Percentiles rank a stretch among this genome's conserved stretches.
Conservation (phyloP, 352 stramenopile genomes). For the Peronospora destructor region DNA sequence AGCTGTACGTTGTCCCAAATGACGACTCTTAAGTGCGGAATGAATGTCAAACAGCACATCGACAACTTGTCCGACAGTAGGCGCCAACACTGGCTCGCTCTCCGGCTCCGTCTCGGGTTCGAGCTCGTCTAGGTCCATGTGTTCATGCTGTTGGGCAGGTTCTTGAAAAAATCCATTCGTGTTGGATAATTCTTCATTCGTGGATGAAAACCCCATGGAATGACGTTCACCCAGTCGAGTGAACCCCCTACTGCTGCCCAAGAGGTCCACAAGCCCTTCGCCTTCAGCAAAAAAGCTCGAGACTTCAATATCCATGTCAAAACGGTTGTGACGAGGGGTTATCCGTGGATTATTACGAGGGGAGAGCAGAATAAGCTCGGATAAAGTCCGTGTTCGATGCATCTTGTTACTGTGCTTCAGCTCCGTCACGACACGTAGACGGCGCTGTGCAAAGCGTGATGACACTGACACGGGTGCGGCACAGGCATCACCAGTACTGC, state of each 20-base stretch:
- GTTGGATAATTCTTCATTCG: constrained; percentile 11
- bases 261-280: constrained; percentile 60
- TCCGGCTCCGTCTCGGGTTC: constrained; percentile 29
- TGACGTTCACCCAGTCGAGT: constrained; percentile 25
- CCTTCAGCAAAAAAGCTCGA: constrained; percentile 59
- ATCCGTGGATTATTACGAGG: constrained; percentile 54
- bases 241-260: constrained; percentile 25
- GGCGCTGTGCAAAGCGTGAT: constrained; percentile 48
- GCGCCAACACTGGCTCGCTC: constrained; percentile 16
- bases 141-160: constrained; percentile 14
- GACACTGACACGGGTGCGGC: constrained; percentile 16
- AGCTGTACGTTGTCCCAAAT: constrained; percentile 70
- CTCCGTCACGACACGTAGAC: constrained; percentile 77
- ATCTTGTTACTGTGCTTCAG: constrained; percentile 82
- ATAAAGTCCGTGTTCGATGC: constrained; percentile 71
- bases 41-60: constrained; percentile 85
- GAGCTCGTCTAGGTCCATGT: constrained; percentile 29
- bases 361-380: constrained; percentile 69
- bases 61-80: constrained; percentile 63
- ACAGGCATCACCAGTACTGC: constrained; percentile 12
- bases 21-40: constrained; percentile 67
- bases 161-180: constrained; percentile 14
- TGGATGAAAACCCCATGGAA: constrained; percentile 24
- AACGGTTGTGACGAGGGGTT: constrained; percentile 51
- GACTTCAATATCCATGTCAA: constrained; percentile 85